Conservation (phyloP, 495 filamentous ascomycete species). For the Annulohypoxylon stygium region DNA sequence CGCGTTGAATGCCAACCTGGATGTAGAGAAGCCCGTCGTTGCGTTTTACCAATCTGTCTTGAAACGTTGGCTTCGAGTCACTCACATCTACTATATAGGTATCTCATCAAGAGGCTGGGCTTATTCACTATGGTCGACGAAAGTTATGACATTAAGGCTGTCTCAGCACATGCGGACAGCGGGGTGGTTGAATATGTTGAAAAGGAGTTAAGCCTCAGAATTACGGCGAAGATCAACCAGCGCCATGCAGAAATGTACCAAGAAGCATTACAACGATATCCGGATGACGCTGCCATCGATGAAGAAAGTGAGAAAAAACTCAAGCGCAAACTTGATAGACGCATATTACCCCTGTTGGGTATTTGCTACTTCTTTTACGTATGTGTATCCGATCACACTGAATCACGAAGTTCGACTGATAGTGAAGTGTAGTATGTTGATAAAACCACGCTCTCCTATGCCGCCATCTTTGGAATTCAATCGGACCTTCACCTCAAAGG, state of each 20-base stretch:
- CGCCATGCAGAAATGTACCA: slow-evolving; percentile 6
- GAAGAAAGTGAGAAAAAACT: slow-evolving; percentile 17
- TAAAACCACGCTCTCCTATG: slow-evolving; percentile 12
- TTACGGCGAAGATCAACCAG: slow-evolving; percentile 3
- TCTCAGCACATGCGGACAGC: background rate
- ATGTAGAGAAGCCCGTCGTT: too few species aligned
- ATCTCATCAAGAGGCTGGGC: background rate
- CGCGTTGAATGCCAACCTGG: too few species aligned
- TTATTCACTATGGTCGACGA: background rate
- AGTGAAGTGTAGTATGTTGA: background rate
- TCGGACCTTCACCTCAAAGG: slow-evolving; percentile 14
- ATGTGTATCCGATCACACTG: too few species aligned
- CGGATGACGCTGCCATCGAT: slow-evolving; percentile 12
- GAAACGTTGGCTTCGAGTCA: background rate
- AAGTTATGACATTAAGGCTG: slow-evolving; percentile 1
- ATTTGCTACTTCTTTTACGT: slow-evolving; percentile 18
- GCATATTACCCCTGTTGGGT: slow-evolving; percentile 16
- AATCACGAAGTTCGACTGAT: too few species aligned
- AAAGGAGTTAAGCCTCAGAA: background rate
- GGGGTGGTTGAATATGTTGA: slow-evolving; percentile 3
- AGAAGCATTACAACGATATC: slow-evolving; percentile 7
- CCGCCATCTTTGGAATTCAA: slow-evolving; percentile 22
- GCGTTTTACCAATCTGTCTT: background rate
- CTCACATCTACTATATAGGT: background rate
- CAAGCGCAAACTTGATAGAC: slow-evolving; percentile 21